Evolutionary conservation across 164 flowering plant genomes (phyloP).

Genomic region (Berberis thunbergii): DNA sequence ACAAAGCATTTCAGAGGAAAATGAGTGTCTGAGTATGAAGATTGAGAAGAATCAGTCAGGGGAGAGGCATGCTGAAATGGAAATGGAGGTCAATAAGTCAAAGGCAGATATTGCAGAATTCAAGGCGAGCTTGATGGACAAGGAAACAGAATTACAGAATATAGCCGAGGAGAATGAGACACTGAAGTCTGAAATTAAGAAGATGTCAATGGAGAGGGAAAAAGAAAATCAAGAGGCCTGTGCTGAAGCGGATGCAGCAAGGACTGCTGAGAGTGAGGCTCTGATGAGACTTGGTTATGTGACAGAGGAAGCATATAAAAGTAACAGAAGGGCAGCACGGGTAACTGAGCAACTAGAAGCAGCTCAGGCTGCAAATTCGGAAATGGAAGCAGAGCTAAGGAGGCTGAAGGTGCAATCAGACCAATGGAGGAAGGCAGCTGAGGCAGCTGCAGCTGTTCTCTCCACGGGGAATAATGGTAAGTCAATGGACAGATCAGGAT

Average conservation of each 20-base stretch:
- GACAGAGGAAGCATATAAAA: constrained; percentile 64
- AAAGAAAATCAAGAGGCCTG: constrained; percentile 16
- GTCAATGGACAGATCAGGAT: constrained; percentile 48
- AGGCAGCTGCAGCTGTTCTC: constrained; percentile 86
- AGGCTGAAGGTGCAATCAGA: constrained; percentile 83
- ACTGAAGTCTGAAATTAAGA: constrained; percentile 41
- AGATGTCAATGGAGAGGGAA: constrained; percentile 24
- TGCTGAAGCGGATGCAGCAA: constrained; percentile 28
- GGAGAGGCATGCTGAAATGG: constrained; percentile 28
- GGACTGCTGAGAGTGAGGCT: constrained; percentile 52
- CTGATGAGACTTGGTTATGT: constrained; percentile 40
- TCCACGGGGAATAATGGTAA: constrained; percentile 58
- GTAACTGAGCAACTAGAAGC: constrained; percentile 76
- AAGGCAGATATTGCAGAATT: constrained; percentile 19
- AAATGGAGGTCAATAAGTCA: constrained; percentile 30
- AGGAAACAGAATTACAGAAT: constrained; percentile 23
- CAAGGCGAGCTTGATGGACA: neutral
- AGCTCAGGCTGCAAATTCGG: constrained; percentile 52
- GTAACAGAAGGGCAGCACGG: constrained; percentile 35
- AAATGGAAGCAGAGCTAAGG: constrained; percentile 79
- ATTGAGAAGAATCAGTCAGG: constrained; percentile 22
- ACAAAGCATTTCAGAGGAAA: constrained; percentile 62
- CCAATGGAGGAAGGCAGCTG: constrained; percentile 99
- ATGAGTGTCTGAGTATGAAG: constrained; percentile 38
- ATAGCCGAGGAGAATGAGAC: constrained; percentile 57